Conservation (phyloP, 2,329 filamentous ascomycete genomes). For the Fusarium multiceps region DNA sequence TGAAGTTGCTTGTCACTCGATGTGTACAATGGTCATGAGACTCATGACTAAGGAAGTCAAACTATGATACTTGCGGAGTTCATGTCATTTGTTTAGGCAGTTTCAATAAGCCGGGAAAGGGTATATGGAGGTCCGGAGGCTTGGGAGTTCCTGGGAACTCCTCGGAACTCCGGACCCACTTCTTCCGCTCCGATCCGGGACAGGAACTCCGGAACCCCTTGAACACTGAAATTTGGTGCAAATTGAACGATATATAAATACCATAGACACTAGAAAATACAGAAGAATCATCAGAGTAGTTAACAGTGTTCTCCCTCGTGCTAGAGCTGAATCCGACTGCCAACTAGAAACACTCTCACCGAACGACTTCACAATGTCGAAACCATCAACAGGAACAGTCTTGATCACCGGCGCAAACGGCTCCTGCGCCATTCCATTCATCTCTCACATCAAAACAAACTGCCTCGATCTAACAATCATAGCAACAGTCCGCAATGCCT, state of each 20-base stretch:
- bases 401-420: constrained; percentile 55
- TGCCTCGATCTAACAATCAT: constrained; percentile 46
- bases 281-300: no score
- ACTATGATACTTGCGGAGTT: background rate
- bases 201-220: background rate
- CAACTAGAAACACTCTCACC: no score
- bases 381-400: constrained; percentile 49
- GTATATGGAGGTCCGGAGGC: background rate
- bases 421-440: constrained; percentile 41
- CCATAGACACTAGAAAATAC: no score
- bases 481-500: constrained; percentile 50
- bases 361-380: background rate
- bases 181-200: background rate
- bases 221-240: background rate
- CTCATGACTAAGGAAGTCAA: background rate
- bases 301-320: no score
- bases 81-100: rapidly evolving
- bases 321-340: background rate
- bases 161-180: constrained; percentile 21
- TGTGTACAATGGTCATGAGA: background rate
- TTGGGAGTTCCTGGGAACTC: constrained; percentile 34
- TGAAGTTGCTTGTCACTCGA: background rate
- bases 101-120: background rate
- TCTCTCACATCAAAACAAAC: constrained; percentile 19
- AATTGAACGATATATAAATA: no score